Evolutionary conservation across 305 asterid genomes (phyloP).

Genomic region (Ilex paraguariensis): DNA sequence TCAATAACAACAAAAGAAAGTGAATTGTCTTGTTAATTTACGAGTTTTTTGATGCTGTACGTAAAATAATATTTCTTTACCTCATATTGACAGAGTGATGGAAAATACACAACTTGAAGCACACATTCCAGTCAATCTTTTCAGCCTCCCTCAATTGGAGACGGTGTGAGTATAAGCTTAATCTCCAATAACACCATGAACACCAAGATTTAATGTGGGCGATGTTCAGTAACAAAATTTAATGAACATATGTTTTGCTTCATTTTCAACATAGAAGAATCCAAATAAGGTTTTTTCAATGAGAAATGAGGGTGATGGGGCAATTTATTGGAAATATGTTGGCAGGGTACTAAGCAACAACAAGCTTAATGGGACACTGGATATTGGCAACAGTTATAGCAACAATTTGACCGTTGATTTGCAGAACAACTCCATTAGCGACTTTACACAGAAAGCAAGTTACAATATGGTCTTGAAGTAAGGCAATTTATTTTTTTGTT

Average conservation of each 20-base stretch:
- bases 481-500: slow-evolving; percentile 12
- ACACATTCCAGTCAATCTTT: slow-evolving; percentile 46
- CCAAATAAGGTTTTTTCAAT: too few species aligned
- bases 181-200: too few species aligned
- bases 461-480: slow-evolving; percentile 51
- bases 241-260: too few species aligned
- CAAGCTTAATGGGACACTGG: slow-evolving; percentile 54
- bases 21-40: not conserved
- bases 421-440: slow-evolving; percentile 51
- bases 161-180: slow-evolving; percentile 48
- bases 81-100: slow-evolving; percentile 51
- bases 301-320: not conserved
- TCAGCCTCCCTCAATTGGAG: slow-evolving; percentile 64
- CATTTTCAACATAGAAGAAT: too few species aligned
- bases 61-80: slow-evolving; percentile 7
- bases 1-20: not conserved
- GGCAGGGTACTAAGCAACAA: slow-evolving; percentile 62
- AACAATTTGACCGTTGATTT: slow-evolving; percentile 58
- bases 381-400: slow-evolving; percentile 58
- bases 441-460: slow-evolving; percentile 38
- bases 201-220: too few species aligned
- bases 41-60: not conserved
- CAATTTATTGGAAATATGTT: slow-evolving; percentile 10
- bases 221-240: too few species aligned
- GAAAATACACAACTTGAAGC: slow-evolving; percentile 56